Percentiles rank a stretch among this genome's conserved stretches.
Evolutionary conservation across 352 stramenopile species (phyloP).

Genomic region (Globisporangium cystogenes): DNA sequence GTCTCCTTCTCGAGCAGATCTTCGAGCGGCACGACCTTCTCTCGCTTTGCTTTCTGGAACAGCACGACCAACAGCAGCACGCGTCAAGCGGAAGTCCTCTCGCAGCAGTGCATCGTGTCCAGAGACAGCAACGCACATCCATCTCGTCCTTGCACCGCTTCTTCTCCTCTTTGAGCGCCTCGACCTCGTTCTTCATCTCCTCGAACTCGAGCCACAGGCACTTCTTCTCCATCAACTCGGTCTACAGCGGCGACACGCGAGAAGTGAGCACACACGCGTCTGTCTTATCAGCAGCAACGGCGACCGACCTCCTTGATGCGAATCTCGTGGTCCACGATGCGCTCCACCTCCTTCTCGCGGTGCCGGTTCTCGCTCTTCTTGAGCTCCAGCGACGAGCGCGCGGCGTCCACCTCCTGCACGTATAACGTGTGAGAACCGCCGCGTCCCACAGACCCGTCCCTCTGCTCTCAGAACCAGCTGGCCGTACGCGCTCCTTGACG

Average conservation of each 20-base stretch:
- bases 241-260: conserved; percentile 26
- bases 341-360: conserved; percentile 80
- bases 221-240: conserved; percentile 82
- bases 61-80: background rate
- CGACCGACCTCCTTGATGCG: conserved; percentile 62
- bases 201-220: conserved; percentile 84
- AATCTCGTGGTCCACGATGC: conserved; percentile 76
- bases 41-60: conserved; percentile 64
- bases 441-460: too few species aligned
- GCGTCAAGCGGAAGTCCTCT: background rate
- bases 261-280: background rate
- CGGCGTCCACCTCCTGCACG: conserved; percentile 56
- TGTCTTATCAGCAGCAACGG: background rate
- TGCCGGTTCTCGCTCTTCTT: conserved; percentile 83
- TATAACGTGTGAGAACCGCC: background rate
- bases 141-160: conserved; percentile 63
- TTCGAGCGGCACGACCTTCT: conserved; percentile 59
- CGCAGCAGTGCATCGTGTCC: too few species aligned
- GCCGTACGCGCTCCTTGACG: conserved; percentile 56
- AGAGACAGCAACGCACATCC: conserved; percentile 24
- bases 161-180: conserved; percentile 64
- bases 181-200: conserved; percentile 59
- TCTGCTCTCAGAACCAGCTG: background rate
- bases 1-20: conserved; percentile 64
- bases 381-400: conserved; percentile 55